A percentile compares a stretch with the other conserved stretches of the same genome.
Conservation (phyloP, 2,329 filamentous ascomycete genomes). For the Thielaviopsis populi region DNA sequence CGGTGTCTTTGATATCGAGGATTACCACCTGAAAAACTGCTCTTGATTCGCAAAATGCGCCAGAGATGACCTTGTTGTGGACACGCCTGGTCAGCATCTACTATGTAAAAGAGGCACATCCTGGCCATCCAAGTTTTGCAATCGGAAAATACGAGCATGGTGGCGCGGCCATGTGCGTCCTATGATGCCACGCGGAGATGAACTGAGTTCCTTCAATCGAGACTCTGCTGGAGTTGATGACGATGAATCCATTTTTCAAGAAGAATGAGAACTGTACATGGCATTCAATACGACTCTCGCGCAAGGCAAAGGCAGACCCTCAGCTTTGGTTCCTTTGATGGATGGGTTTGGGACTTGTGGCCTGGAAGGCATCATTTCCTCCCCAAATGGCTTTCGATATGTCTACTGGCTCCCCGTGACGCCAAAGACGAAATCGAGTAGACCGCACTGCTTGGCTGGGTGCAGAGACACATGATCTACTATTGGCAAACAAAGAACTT, state of each 20-base stretch:
- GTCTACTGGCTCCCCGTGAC: background rate
- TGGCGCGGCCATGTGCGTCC: background rate
- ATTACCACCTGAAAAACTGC: background rate
- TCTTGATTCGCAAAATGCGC: background rate
- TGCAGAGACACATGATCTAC: background rate
- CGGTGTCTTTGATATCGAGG: background rate
- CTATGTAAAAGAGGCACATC: constrained; percentile 14
- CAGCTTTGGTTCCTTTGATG: constrained; percentile 4
- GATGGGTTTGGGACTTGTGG: background rate
- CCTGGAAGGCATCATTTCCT: constrained; percentile 2
- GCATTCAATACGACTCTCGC: background rate
- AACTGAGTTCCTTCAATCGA: background rate
- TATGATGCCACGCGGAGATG: background rate
- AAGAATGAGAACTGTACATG: background rate
- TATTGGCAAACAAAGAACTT: background rate
- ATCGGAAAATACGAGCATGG: constrained; percentile 3
- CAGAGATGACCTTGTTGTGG: constrained; percentile 3
- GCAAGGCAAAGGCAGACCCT: background rate
- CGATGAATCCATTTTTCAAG: background rate
- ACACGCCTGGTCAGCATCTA: constrained; percentile 14
- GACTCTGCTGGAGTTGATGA: background rate
- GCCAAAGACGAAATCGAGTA: background rate
- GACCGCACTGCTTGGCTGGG: background rate
- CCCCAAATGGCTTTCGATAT: background rate
- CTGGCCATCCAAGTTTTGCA: background rate